These are phyloP conservation scores for Pseudogymnoascus sp. DNA, from an alignment of 2,329 filamentous ascomycete genomes.

Conservation along the genomic window DNA sequence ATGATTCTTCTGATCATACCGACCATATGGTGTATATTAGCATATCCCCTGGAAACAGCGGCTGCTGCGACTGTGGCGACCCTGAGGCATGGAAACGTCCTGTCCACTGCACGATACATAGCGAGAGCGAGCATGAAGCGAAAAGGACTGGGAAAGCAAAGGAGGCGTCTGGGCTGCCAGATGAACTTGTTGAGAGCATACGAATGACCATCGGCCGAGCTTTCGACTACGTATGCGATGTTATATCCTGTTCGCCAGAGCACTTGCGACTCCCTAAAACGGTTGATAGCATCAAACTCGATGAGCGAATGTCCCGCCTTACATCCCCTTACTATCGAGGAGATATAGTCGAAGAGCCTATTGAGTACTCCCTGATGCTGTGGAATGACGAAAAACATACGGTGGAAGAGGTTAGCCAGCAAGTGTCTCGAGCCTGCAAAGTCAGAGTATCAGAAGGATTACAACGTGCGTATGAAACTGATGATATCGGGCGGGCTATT, in stretches of 20 bases:
- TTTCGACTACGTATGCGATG: constrained; percentile 94
- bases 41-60: constrained; percentile 83
- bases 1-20: constrained; percentile 89
- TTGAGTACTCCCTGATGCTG: constrained; percentile 76
- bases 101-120: constrained; percentile 90
- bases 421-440: constrained; percentile 82
- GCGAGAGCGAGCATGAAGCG: constrained; percentile 43
- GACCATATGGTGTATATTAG: constrained; percentile 87
- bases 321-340: constrained; percentile 67
- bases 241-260: constrained; percentile 95
- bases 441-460: constrained; percentile 63
- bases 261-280: constrained; percentile 84
- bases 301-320: constrained; percentile 74
- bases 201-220: constrained; percentile 77
- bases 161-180: constrained; percentile 54
- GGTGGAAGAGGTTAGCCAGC: constrained; percentile 79
- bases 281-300: constrained; percentile 68
- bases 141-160: constrained; percentile 54
- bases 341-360: constrained; percentile 53
- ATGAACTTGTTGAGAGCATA: constrained; percentile 69
- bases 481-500: constrained; percentile 80
- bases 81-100: constrained; percentile 87
- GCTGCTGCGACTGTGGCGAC: constrained; percentile 96
- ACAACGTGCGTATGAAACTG: constrained; percentile 76
- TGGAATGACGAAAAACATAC: constrained; percentile 99